Conservation (phyloP, 2,329 filamentous ascomycete species). For the Dactylellina drechsleri region DNA sequence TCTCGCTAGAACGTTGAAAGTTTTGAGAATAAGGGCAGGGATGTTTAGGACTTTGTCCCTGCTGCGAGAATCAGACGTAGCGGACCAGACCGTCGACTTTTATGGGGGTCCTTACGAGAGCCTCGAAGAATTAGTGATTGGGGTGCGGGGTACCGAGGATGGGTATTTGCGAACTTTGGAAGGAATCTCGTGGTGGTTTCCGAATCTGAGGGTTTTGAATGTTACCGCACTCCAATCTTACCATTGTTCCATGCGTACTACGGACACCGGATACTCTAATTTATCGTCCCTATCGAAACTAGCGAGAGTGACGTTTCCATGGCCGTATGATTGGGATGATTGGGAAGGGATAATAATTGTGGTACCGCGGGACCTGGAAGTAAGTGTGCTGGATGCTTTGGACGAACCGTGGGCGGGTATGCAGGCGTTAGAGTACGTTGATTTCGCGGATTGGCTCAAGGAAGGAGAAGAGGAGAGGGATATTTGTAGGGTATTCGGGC, state of each 20-base stretch:
- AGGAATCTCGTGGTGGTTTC: constrained; percentile 1
- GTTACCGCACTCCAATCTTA: not conserved
- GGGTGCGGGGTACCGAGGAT: not conserved
- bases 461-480: not conserved
- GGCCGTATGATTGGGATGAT: not conserved
- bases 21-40: not conserved
- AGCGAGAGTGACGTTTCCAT: constrained; percentile 5
- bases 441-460: constrained; percentile 13
- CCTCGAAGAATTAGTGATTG: not conserved
- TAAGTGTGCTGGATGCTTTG: not conserved
- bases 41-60: too few relatives aligned
- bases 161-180: not conserved
- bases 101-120: not conserved
- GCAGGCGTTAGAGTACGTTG: constrained; percentile 10
- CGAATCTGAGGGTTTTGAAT: not conserved
- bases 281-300: not conserved
- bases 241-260: not conserved
- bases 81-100: too few relatives aligned
- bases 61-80: too few relatives aligned
- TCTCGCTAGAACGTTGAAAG: not conserved
- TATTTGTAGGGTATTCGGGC: not conserved
- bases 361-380: not conserved
- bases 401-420: not conserved
- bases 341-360: not conserved
- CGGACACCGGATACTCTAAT: not conserved